A percentile compares a stretch with the other conserved stretches of the same genome.
phyloP scores from a whole-genome alignment of 257 asterid genomes.

The Solanum pinnatisectum region DNA sequence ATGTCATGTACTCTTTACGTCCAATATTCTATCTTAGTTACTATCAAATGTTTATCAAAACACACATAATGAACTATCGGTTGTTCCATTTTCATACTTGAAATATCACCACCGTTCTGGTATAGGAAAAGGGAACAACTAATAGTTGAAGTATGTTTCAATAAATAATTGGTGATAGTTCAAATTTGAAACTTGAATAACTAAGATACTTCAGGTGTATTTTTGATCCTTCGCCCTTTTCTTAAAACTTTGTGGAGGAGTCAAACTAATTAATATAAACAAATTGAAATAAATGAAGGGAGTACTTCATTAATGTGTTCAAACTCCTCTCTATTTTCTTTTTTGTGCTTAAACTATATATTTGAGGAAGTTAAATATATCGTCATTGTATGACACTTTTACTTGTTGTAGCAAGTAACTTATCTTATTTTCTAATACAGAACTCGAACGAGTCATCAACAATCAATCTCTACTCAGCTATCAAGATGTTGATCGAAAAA shows the following conservation, averaged over 20 bases:
- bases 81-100: too few species aligned
- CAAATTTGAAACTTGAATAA: too few species aligned
- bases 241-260: background rate
- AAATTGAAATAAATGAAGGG: background rate
- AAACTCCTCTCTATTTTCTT: background rate
- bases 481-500: slow-evolving; percentile 24
- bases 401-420: background rate
- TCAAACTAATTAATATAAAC: background rate
- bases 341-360: background rate
- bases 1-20: background rate
- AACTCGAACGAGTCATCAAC: background rate
- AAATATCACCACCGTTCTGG: background rate
- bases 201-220: background rate
- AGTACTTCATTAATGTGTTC: background rate
- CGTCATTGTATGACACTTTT: background rate
- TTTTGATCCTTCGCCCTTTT: background rate
- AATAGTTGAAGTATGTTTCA: too few species aligned
- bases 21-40: background rate
- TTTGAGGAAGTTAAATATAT: background rate
- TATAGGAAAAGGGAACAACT: background rate
- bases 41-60: background rate
- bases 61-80: background rate
- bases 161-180: background rate
- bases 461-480: slow-evolving; percentile 29
- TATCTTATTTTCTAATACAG: background rate